Conservation (phyloP, 805 yeast species). For the Candida corydali region DNA sequence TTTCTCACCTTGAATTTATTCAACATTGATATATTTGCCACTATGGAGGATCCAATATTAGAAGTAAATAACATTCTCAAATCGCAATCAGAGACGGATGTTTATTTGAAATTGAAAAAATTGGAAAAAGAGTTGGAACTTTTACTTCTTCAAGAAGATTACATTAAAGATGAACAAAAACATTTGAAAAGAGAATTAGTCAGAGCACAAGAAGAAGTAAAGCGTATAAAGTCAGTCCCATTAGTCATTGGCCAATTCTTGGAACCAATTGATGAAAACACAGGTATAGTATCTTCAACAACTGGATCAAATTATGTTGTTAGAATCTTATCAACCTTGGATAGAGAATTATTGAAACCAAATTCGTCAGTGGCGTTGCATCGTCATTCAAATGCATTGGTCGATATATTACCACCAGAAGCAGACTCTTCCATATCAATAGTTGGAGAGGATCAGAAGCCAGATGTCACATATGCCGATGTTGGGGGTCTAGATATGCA, state of each 20-base stretch:
- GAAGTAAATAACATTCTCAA: conserved; percentile 10
- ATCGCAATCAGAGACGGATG: conserved; percentile 46
- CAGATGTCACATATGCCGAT: conserved; percentile 91
- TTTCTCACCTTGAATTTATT: too few species aligned
- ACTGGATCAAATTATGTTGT: conserved; percentile 98
- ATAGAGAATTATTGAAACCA: conserved; percentile 89
- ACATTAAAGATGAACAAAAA: conserved; percentile 96
- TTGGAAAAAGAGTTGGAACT: conserved; percentile 88
- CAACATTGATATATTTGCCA: conserved; percentile 7
- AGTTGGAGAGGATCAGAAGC: conserved; percentile 90
- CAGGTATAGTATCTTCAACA: conserved; percentile 95
- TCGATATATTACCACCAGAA: conserved; percentile 96
- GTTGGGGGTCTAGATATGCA: conserved; percentile 99
- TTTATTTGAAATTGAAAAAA: conserved; percentile 79
- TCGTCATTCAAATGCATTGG: conserved; percentile 97
- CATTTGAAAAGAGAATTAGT: conserved; percentile 90
- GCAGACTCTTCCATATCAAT: conserved; percentile 96
- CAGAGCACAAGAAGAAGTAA: conserved; percentile 97
- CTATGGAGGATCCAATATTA: conserved; percentile 37
- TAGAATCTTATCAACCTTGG: conserved; percentile 88
- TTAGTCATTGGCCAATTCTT: conserved; percentile 96
- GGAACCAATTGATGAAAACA: conserved; percentile 94
- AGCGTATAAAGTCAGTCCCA: conserved; percentile 95
- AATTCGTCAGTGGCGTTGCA: conserved; percentile 95
- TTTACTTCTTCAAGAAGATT: conserved; percentile 85